These are phyloP conservation scores for Eucalyptus fibrosa DNA, from an alignment of 345 rosid species.

Conservation along the genomic window DNA sequence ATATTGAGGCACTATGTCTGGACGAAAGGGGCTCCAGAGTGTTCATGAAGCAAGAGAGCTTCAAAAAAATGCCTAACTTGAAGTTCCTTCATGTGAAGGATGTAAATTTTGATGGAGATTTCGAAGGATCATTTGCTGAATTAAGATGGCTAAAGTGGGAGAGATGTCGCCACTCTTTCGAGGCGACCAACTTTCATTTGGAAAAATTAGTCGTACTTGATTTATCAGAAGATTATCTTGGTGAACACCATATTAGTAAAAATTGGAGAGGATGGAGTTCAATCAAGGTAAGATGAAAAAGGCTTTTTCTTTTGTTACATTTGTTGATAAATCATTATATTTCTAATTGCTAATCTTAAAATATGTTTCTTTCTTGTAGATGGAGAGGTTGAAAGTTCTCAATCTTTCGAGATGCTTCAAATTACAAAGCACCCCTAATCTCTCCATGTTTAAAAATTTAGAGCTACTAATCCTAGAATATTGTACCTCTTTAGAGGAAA, in stretches of 20 bases:
- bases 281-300: too few species aligned
- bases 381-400: not conserved
- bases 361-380: too few species aligned
- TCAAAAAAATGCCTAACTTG: not conserved
- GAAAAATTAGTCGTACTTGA: not conserved
- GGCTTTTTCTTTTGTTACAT: too few species aligned
- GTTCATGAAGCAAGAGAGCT: not conserved
- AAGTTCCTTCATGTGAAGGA: not conserved
- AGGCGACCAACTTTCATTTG: not conserved
- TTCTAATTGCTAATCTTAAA: too few species aligned
- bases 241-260: accelerated
- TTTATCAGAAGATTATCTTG: not conserved
- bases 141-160: not conserved
- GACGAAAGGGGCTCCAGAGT: accelerated
- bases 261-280: too few species aligned
- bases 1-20: not conserved
- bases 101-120: accelerated
- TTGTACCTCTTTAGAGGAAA: too few species aligned
- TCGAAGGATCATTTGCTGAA: not conserved
- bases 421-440: not conserved
- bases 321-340: too few species aligned
- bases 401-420: accelerated
- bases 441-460: too few species aligned
- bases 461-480: too few species aligned
- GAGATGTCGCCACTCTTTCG: accelerated